These are phyloP conservation scores for Apodospora peruviana DNA, from an alignment of 495 filamentous ascomycete genomes.

Conservation along the genomic window DNA sequence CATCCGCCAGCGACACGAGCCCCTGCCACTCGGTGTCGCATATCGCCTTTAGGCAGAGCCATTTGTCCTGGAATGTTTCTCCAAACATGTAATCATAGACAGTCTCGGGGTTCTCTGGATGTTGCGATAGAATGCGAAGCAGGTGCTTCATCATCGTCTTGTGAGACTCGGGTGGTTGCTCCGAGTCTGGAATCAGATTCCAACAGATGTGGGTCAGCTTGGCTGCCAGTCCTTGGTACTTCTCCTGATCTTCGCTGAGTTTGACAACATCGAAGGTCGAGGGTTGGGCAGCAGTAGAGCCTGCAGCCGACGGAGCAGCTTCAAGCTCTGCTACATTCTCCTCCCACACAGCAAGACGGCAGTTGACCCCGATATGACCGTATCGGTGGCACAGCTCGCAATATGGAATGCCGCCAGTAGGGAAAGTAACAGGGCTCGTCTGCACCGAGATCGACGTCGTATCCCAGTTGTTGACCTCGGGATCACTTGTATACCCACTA, in stretches of 20 bases:
- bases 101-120: constrained; percentile 1
- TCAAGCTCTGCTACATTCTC: not conserved
- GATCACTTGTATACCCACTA: too few relatives aligned
- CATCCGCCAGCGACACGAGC: not conserved
- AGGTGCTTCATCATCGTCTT: constrained; percentile 9
- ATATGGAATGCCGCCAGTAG: not conserved
- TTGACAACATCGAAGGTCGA: not conserved
- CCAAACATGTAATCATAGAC: constrained; percentile 2
- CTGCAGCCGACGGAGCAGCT: too few relatives aligned
- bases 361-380: not conserved
- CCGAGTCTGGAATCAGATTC: constrained; percentile 4
- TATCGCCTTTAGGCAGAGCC: constrained; percentile 8
- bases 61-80: not conserved
- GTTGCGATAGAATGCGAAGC: not conserved
- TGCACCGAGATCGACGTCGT: too few relatives aligned
- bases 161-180: constrained; percentile 7
- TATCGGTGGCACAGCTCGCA: not conserved
- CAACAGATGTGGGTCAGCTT: constrained; percentile 1
- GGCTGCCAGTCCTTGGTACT: constrained; percentile 5
- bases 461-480: too few relatives aligned
- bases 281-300: not conserved
- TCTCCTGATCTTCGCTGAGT: constrained; percentile 2
- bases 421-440: too few relatives aligned
- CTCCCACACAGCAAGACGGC: not conserved
- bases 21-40: constrained; percentile 6